Percentiles rank a stretch among this genome's conserved stretches.
phyloP scores from a whole-genome alignment of 768 basidiomycete species.

The Tulasnella calospora region DNA sequence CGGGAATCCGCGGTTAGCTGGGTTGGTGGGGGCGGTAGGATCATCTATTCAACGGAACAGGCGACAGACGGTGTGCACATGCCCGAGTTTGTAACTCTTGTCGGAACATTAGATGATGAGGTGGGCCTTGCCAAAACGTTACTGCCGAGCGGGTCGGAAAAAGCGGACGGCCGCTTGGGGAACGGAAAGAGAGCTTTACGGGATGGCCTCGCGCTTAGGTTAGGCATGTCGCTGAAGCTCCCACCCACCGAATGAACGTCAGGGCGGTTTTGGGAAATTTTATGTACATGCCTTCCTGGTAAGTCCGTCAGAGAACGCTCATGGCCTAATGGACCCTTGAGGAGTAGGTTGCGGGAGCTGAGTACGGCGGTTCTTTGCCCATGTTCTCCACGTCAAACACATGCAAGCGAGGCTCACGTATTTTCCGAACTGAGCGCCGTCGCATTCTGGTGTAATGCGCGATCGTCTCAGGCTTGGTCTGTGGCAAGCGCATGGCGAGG shows the following conservation, averaged over 20 bases:
- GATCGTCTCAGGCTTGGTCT: too few relatives aligned
- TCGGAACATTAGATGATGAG: not conserved
- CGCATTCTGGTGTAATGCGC: not conserved
- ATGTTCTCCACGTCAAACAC: not conserved
- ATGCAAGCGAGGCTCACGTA: not conserved
- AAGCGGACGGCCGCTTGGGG: not conserved
- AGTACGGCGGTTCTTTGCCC: not conserved
- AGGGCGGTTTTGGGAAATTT: not conserved
- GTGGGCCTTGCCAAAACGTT: not conserved
- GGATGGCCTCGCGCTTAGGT: not conserved
- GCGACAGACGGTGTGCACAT: not conserved
- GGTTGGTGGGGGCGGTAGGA: too few relatives aligned
- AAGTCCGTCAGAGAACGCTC: not conserved
- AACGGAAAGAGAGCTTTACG: not conserved
- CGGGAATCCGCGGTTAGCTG: not conserved
- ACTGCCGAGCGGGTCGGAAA: not conserved
- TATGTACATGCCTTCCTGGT: not conserved
- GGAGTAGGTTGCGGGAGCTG: not conserved
- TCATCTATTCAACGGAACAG: too few relatives aligned
- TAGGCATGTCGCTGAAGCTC: not conserved
- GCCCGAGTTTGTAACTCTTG: not conserved
- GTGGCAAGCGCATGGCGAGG: not conserved
- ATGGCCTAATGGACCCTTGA: not conserved
- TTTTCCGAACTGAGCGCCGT: not conserved
- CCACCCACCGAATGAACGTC: not conserved